Evolutionary conservation across 2,329 filamentous ascomycete species (phyloP).

Genomic region (Aureobasidium mangrovei): DNA sequence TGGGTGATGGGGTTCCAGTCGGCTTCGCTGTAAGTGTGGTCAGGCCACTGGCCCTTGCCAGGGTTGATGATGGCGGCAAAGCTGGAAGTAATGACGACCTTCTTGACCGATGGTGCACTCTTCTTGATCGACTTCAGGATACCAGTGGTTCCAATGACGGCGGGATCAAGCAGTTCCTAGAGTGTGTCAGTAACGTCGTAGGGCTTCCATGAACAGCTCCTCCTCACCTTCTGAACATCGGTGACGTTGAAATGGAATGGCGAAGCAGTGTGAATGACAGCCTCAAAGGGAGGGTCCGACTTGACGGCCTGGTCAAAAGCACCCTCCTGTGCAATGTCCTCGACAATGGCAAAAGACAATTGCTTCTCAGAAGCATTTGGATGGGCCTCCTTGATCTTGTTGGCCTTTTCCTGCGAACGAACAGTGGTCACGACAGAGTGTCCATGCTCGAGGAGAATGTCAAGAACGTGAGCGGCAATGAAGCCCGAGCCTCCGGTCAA

Average conservation of each 20-base stretch:
- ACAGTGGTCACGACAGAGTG: conserved; percentile 57
- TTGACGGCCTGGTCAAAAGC: conserved; percentile 58
- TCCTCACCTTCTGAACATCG: conserved; percentile 50
- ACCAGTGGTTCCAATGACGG: conserved; percentile 54
- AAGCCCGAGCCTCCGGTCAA: conserved; percentile 50
- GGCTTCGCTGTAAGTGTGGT: conserved; percentile 43
- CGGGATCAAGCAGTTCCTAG: conserved; percentile 48
- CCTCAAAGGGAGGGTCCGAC: conserved; percentile 58
- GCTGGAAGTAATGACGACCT: conserved; percentile 63
- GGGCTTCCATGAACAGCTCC: too few species aligned
- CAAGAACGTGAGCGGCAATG: conserved; percentile 57
- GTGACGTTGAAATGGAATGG: conserved; percentile 70
- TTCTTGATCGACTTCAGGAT: conserved; percentile 55
- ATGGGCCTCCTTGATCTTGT: conserved; percentile 50
- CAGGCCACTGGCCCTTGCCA: conserved; percentile 42
- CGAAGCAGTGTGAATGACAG: conserved; percentile 64
- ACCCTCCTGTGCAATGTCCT: conserved; percentile 59
- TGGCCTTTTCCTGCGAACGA: conserved; percentile 51
- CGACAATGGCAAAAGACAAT: conserved; percentile 58
- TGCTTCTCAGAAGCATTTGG: conserved; percentile 44
- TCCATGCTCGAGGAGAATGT: conserved; percentile 42
- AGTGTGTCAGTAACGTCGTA: background rate
- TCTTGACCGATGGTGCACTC: conserved; percentile 56
- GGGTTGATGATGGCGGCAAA: conserved; percentile 57
- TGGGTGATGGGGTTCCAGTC: conserved; percentile 52